These are phyloP conservation scores for Lipomyces spencermartinsiae DNA, from an alignment of 805 yeast genomes.

Conservation along the genomic window DNA sequence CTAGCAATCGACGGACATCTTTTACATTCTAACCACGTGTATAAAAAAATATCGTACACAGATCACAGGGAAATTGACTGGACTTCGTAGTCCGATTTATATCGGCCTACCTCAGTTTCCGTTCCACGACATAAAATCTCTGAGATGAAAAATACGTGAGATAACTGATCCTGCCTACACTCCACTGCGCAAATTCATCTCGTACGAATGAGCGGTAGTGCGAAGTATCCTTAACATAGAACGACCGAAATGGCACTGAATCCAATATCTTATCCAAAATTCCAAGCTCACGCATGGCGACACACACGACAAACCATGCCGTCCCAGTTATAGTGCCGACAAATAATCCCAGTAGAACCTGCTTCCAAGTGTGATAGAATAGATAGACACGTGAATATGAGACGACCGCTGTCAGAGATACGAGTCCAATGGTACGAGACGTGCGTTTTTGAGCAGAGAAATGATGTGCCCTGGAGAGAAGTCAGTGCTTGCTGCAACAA, in stretches of 20 bases:
- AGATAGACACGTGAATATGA: conserved; percentile 57
- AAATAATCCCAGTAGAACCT: conserved; percentile 73
- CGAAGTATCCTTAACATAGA: conserved; percentile 50
- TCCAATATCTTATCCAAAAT: conserved; percentile 66
- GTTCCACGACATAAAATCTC: background rate
- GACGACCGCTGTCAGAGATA: conserved; percentile 47
- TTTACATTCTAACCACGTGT: background rate
- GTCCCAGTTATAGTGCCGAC: conserved; percentile 69
- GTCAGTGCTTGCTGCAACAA: background rate
- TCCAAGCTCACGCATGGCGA: conserved; percentile 69
- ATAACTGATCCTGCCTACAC: background rate
- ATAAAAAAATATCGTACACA: background rate
- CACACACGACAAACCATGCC: conserved; percentile 59
- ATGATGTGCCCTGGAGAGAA: conserved; percentile 40
- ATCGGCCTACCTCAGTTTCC: conserved; percentile 2
- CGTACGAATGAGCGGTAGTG: conserved; percentile 27
- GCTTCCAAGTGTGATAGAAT: conserved; percentile 74
- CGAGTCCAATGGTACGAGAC: conserved; percentile 39
- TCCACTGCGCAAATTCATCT: conserved; percentile 25
- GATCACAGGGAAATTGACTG: background rate
- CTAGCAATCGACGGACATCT: too few species aligned
- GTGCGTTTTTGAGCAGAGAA: conserved; percentile 42
- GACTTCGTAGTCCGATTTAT: background rate
- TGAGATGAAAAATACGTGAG: background rate
- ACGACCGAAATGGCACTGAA: conserved; percentile 58